phyloP scores from a whole-genome alignment of 345 rosid genomes.

The Geranium rotundifolium region DNA sequence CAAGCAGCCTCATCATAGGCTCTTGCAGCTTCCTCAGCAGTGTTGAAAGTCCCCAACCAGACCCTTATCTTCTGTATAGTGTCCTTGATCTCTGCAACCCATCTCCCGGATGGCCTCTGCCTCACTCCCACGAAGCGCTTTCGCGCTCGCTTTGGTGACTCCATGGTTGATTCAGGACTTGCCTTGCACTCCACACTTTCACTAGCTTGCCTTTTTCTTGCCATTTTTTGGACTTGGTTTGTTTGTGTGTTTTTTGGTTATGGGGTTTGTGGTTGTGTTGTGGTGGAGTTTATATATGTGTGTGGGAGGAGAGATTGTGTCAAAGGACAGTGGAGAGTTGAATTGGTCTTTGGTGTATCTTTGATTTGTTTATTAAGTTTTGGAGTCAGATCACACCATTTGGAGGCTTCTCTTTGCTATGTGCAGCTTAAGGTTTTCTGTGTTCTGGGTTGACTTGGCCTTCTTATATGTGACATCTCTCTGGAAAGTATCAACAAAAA shows the following conservation, averaged over 20 bases:
- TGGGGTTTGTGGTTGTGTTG: neutral
- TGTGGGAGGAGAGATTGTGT: no score
- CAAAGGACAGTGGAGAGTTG: conserved; percentile 12
- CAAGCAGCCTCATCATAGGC: conserved; percentile 59
- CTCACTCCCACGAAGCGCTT: conserved; percentile 44
- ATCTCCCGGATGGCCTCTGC: conserved; percentile 47
- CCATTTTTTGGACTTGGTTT: conserved; percentile 16
- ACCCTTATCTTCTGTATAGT: conserved; percentile 48
- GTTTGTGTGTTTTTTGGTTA: neutral
- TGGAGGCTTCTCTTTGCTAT: conserved; percentile 12
- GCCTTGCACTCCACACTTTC: conserved; percentile 16
- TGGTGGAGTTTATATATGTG: no score
- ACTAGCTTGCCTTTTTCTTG: conserved; percentile 34
- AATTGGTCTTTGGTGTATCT: conserved; percentile 10
- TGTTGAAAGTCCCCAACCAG: conserved; percentile 43
- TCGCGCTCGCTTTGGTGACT: conserved; percentile 27
- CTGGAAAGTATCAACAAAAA: no score
- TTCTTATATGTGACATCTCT: no score
- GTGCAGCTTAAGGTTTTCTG: no score
- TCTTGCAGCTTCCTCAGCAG: conserved; percentile 49
- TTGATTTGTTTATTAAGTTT: conserved; percentile 8
- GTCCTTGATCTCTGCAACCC: conserved; percentile 14
- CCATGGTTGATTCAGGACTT: conserved; percentile 7
- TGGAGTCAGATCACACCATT: conserved; percentile 14
- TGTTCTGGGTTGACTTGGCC: no score